Conservation (phyloP, 2,329 filamentous ascomycete genomes). For the Microdochium paspali region DNA sequence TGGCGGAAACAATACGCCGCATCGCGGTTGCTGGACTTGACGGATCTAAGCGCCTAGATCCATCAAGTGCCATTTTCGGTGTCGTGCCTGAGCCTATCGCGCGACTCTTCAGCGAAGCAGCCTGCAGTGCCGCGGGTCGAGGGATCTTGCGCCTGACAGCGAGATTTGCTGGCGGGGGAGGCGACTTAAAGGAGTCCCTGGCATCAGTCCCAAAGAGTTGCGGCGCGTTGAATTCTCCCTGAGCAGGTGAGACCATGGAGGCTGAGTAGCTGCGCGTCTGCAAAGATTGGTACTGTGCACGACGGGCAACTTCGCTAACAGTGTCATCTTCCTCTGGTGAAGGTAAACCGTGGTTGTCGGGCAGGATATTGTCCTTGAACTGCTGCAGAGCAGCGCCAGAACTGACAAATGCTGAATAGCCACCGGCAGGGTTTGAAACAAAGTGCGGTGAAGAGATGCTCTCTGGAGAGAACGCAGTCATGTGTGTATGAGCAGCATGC, state of each 20-base stretch:
- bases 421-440: neutral
- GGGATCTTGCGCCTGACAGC: constrained; percentile 42
- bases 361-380: neutral
- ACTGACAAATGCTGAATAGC: neutral
- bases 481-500: neutral
- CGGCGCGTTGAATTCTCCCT: neutral
- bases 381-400: neutral
- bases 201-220: neutral
- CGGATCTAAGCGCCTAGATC: constrained; percentile 31
- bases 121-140: constrained; percentile 36
- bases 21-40: constrained; percentile 32
- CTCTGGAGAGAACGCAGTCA: neutral
- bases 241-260: neutral
- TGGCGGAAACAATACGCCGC: constrained; percentile 43
- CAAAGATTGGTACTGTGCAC: constrained; percentile 7
- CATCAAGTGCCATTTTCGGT: constrained; percentile 39
- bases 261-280: neutral
- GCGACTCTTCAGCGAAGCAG: constrained; percentile 32
- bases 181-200: constrained; percentile 33
- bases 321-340: constrained; percentile 12
- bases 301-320: constrained; percentile 7
- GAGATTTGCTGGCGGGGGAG: constrained; percentile 41
- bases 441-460: neutral
- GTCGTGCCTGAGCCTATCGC: constrained; percentile 25
- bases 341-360: constrained; percentile 7